Evolutionary conservation across 495 filamentous ascomycete species (phyloP).

Genomic region (Cercophora sp.): DNA sequence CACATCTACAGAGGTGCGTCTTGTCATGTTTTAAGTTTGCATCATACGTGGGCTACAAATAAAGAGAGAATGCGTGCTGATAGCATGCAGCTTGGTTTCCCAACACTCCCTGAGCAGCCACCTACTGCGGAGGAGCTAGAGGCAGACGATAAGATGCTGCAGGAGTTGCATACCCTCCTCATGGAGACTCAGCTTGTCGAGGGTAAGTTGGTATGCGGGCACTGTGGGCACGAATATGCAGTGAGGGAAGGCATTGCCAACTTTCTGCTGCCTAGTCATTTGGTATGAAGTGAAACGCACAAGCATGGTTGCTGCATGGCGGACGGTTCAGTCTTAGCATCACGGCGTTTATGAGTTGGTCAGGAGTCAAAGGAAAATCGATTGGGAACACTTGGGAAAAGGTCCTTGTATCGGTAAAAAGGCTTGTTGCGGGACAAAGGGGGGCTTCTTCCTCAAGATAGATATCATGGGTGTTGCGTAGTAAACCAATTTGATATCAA

Average conservation of each 20-base stretch:
- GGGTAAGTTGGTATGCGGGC: conserved; percentile 84
- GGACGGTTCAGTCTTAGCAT: not conserved
- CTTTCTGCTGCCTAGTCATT: conserved; percentile 87
- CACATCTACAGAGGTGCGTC: conserved; percentile 73
- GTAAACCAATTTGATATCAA: too few relatives aligned
- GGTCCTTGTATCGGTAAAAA: too few relatives aligned
- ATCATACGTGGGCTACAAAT: too few relatives aligned
- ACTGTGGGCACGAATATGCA: conserved; percentile 88
- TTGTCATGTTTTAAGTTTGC: not conserved
- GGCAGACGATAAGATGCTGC: conserved; percentile 60
- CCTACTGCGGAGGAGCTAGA: conserved; percentile 58
- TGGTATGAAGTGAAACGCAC: conserved; percentile 67
- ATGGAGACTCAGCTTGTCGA: conserved; percentile 86
- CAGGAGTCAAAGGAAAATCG: not conserved
- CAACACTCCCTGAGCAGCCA: conserved; percentile 59
- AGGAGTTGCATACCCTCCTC: conserved; percentile 75
- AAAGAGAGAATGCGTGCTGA: not conserved
- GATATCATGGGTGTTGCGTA: too few relatives aligned
- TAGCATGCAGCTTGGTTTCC: conserved; percentile 65
- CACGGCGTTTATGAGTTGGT: conserved; percentile 1
- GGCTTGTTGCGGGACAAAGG: too few relatives aligned
- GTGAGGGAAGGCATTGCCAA: conserved; percentile 95
- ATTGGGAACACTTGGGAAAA: too few relatives aligned
- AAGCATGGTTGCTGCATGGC: not conserved
- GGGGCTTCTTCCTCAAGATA: too few relatives aligned